Evolutionary conservation across 179 eudicot genomes (phyloP).

Genomic region (Beta corolliflora): DNA sequence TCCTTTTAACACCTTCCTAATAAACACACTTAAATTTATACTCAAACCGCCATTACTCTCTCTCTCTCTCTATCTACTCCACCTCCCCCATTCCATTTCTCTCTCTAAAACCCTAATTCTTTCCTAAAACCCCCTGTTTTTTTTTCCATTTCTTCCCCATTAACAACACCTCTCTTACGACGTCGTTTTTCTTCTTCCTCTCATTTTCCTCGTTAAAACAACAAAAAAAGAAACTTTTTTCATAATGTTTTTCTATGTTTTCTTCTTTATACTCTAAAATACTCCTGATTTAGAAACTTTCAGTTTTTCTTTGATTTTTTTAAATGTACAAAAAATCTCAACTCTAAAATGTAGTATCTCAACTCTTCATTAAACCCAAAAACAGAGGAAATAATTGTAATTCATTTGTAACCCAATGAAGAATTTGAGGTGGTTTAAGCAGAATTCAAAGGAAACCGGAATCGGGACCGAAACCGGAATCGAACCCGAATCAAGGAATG

Average conservation of each 20-base stretch:
- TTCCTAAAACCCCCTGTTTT: conserved; percentile 13
- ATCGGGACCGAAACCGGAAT: neutral
- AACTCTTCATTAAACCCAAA: neutral
- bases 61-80: neutral
- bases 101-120: conserved; percentile 8
- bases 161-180: neutral
- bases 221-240: too few relatives aligned
- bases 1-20: neutral
- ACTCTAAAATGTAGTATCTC: neutral
- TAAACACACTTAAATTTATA: neutral
- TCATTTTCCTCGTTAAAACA: too few relatives aligned
- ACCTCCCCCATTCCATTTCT: neutral
- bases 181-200: neutral
- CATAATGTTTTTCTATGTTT: neutral
- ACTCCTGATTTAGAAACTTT: neutral
- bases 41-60: conserved; percentile 11
- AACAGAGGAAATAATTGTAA: too few relatives aligned
- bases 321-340: neutral
- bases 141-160: neutral
- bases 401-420: conserved; percentile 43
- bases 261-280: neutral
- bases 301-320: neutral
- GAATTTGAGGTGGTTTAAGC: conserved; percentile 71
- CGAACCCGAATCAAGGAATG: neutral
- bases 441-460: conserved; percentile 32